Evolutionary conservation across 805 yeast genomes (phyloP).

Genomic region (Naumovozyma castellii): DNA sequence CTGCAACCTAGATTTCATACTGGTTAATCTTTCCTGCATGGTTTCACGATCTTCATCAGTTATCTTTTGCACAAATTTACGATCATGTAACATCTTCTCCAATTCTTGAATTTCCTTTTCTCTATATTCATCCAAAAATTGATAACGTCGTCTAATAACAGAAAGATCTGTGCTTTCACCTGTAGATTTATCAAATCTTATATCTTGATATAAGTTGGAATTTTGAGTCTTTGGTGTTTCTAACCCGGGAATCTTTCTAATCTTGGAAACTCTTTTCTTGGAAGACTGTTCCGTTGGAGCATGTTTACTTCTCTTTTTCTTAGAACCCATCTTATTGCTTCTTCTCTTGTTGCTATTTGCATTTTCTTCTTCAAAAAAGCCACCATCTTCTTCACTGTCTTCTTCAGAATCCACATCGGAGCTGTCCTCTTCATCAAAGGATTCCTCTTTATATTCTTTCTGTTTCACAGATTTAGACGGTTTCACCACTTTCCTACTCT

Average conservation of each 20-base stretch:
- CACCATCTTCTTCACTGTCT: conserved; percentile 17
- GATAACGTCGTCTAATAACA: conserved; percentile 64
- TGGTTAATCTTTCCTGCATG: conserved; percentile 47
- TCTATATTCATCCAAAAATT: conserved; percentile 80
- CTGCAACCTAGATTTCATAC: conserved; percentile 58
- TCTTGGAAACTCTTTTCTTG: conserved; percentile 55
- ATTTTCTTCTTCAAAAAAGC: conserved; percentile 34
- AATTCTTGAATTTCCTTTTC: conserved; percentile 58
- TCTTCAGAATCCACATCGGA: conserved; percentile 10
- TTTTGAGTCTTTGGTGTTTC: conserved; percentile 32
- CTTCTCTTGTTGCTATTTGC: conserved; percentile 17
- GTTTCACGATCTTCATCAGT: conserved; percentile 40
- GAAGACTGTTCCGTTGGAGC: conserved; percentile 80
- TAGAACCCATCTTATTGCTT: conserved; percentile 4
- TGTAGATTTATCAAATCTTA: conserved; percentile 81
- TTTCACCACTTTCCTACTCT: too few relatives aligned
- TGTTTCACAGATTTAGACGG: conserved; percentile 22
- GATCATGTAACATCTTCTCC: conserved; percentile 45
- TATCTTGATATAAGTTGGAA: conserved; percentile 54
- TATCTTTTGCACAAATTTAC: conserved; percentile 35
- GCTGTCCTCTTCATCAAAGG: conserved; percentile 12
- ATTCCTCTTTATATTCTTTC: conserved; percentile 9
- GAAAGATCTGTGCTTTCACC: conserved; percentile 74
- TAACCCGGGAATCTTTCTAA: conserved; percentile 70
- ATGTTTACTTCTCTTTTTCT: conserved; percentile 46